Base-by-base conservation (phyloP, 2,329 filamentous ascomycete genomes). In the Ploettnerulaceae sp. region DNA sequence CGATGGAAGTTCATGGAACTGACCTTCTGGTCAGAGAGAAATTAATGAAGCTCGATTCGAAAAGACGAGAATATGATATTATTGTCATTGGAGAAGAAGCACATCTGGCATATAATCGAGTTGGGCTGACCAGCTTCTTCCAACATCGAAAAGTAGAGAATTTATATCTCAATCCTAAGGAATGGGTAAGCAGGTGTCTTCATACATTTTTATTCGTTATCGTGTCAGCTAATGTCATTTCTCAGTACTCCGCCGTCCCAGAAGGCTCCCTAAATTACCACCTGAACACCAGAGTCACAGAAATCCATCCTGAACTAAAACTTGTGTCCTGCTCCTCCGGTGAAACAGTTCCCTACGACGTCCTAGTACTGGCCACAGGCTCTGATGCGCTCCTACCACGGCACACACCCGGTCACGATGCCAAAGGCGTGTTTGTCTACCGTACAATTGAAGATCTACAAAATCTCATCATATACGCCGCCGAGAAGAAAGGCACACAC, bases 41-140 rank as follows among this genome's bases (percentile, higher is more conserved):
- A 67, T 67, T 95, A 7, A 74, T 95, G 61, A 95, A 95, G 59
- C 79, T 89, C 42, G 89, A 95, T 64, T 78, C 81, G 1, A 82
- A 85, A 59, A 69, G 79, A 52, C 74, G 82, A 58, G 82, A 89
- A 64, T 95, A 89, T 63, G 80, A 88, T 53, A 77, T 95, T 41
- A 75, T 89, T 1, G 88, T 95, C 8, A 84, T 96, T 51, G 89
- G 89, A 51, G 89, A 95, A 60, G 89, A 95, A 64, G 72, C 84
- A 15, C 85, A 95, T 69, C 71, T 95, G 44, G 89, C 89, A 15
- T 95, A 95, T 66, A 95, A 95, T 64, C 82, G 90, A 48, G 89
- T 95, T 22, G 89, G 89, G 3, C 72, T 95, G 40, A 94, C 89
- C 3, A 87, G 82, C 49, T 95, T 90, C 71, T 95, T 95, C 63